Conservation (phyloP, 2,329 filamentous ascomycete genomes). For the Neonectria ditissima region DNA sequence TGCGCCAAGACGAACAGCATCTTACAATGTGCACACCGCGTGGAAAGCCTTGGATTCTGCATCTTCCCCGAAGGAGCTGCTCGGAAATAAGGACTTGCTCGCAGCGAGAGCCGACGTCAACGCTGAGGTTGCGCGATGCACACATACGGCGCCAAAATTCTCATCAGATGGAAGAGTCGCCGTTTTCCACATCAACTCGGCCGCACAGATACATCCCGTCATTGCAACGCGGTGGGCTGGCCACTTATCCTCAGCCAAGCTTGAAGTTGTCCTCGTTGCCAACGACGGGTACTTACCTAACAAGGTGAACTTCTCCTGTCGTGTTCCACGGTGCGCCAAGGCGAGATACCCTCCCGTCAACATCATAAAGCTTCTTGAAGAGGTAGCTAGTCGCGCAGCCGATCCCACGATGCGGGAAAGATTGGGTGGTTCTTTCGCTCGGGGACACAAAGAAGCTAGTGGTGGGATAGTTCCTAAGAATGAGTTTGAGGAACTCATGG, state of each 20-base stretch:
- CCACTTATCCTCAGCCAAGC: slow-evolving; percentile 66
- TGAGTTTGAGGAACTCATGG: not conserved
- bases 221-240: slow-evolving; percentile 76
- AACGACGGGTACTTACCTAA: not conserved
- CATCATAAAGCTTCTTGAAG: not conserved
- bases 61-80: slow-evolving; percentile 50
- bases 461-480: not conserved
- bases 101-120: slow-evolving; percentile 69
- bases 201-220: slow-evolving; percentile 73
- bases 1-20: not conserved
- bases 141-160: slow-evolving; percentile 72
- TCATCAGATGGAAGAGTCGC: slow-evolving; percentile 71
- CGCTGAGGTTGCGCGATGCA: slow-evolving; percentile 70
- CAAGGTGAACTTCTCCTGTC: not conserved
- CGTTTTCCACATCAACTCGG: slow-evolving; percentile 70
- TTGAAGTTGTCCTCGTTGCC: slow-evolving; percentile 56
- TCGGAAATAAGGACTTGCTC: slow-evolving; percentile 61
- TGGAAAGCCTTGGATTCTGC: not conserved
- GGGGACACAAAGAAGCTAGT: not conserved
- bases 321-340: not conserved
- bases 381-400: not conserved
- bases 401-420: not conserved
- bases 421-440: not conserved
- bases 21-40: not conserved
- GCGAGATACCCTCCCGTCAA: not conserved